phyloP scores from a whole-genome alignment of 306 rosid genomes.

The Vigna mungo region DNA sequence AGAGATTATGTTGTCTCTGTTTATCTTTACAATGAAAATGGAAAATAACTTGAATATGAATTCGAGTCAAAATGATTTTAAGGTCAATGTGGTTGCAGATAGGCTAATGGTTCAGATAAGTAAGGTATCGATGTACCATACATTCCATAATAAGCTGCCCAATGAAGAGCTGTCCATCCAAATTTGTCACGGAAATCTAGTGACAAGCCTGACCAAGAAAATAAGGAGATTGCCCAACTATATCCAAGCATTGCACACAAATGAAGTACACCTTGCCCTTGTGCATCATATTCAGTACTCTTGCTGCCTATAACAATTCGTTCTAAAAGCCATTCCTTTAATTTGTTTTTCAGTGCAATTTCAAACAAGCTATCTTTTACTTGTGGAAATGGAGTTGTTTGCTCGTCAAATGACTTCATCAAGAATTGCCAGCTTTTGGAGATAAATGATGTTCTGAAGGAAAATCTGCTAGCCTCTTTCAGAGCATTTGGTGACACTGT shows the following conservation, averaged over 20 bases:
- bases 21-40: slow-evolving; percentile 3
- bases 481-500: slow-evolving; percentile 58
- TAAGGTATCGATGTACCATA: slow-evolving; percentile 29
- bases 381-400: slow-evolving; percentile 56
- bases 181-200: slow-evolving; percentile 83
- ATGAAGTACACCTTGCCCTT: slow-evolving; percentile 91
- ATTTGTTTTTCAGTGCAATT: slow-evolving; percentile 67
- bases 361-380: slow-evolving; percentile 72
- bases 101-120: slow-evolving; percentile 38
- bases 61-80: slow-evolving; percentile 38
- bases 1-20: not conserved
- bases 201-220: slow-evolving; percentile 75
- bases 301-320: slow-evolving; percentile 61
- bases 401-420: slow-evolving; percentile 59
- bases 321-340: slow-evolving; percentile 89
- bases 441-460: slow-evolving; percentile 59
- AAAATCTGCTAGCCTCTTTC: slow-evolving; percentile 67
- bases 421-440: slow-evolving; percentile 62
- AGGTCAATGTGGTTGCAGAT: slow-evolving; percentile 36
- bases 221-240: slow-evolving; percentile 75
- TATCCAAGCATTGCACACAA: slow-evolving; percentile 78
- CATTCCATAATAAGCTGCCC: slow-evolving; percentile 96
- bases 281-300: slow-evolving; percentile 69
- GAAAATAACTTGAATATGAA: slow-evolving; percentile 42
- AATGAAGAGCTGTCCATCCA: slow-evolving; percentile 99